Base-by-base conservation (phyloP, 176 grass and related monocot species). In the Sorghum bicolor region DNA sequence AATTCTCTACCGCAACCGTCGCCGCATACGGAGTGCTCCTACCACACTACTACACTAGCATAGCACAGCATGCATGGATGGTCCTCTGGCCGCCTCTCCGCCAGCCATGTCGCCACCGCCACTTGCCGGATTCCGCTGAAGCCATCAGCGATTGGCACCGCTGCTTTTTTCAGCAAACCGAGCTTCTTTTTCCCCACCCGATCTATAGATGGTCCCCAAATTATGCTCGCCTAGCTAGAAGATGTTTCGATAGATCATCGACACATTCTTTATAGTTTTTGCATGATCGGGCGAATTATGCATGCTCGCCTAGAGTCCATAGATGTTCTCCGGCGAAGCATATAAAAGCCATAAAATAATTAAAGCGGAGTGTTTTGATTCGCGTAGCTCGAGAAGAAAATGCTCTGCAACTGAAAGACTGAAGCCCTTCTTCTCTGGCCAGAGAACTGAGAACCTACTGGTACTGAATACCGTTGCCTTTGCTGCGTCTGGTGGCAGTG, bases 81-180 rank as follows among this genome's bases (percentile, higher is more conserved):
- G 16, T 40, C 57, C 2, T 20, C 20, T 57, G 80, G 79, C 74
- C 55, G 33, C 15, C 76, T 78, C 66, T 55, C 25, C 0, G 16
- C 81, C 75, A n/a, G 6, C 43, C 43, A 45, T 10, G 8, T 39
- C 38, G 41, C 41, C 38, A 14, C 24, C 11, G 85, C 63, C 48
- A 28, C 67, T 80, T 65, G 72, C 45, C 25, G 26, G 81, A 57
- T 73, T 74, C 61, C 28, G 63, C 20, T 28, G 5, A 2, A 45
- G 22, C 68, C 12, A 9, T 8, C 34, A 11, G 31, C 25, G 81
- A 44, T 80, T 33, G 15, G 34, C 68, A 31, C 76, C 81, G 50
- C 60, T 68, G 61, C 68, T 88, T 88, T 88, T 73, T 73, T 0
- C n/a, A 74, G 81, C 67, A 24, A 6, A 25, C 26, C 66, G 63